phyloP scores from a whole-genome alignment of 176 grass and related monocot genomes.

The Bolboschoenus planiculmis region DNA sequence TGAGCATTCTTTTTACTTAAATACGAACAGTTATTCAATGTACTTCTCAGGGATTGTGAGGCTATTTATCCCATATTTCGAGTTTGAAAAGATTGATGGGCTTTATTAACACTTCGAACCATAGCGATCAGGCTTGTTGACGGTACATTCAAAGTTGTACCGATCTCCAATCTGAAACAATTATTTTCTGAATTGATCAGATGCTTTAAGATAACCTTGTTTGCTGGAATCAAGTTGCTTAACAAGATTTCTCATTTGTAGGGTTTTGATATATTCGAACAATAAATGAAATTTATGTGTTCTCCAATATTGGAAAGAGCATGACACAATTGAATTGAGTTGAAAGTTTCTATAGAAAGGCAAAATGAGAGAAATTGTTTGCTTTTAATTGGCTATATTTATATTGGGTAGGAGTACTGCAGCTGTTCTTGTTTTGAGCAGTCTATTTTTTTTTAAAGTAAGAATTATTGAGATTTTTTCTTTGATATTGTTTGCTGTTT shows the following conservation, averaged over 20 bases:
- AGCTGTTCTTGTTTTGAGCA: not conserved
- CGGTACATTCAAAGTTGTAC: not conserved
- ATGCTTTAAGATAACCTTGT: not conserved
- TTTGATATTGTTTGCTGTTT: no score
- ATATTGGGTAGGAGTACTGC: not conserved
- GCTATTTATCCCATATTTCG: not conserved
- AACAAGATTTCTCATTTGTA: not conserved
- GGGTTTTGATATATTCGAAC: not conserved
- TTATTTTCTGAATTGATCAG: not conserved
- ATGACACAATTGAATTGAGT: not conserved
- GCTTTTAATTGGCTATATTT: not conserved
- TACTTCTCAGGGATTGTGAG: not conserved
- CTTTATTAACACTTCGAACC: not conserved
- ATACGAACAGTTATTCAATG: not conserved
- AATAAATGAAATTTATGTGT: not conserved
- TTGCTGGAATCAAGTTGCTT: not conserved
- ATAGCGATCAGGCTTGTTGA: not conserved
- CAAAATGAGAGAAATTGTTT: not conserved
- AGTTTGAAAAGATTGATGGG: not conserved
- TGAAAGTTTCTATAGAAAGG: not conserved
- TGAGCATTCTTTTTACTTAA: not conserved
- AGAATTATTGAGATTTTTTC: no score
- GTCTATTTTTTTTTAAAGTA: no score
- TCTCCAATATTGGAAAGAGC: not conserved
- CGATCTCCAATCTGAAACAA: not conserved